A percentile compares a stretch with the other conserved stretches of the same genome.
Evolutionary conservation across 495 filamentous ascomycete species (phyloP).

Genomic region (Durotheca rogersii): DNA sequence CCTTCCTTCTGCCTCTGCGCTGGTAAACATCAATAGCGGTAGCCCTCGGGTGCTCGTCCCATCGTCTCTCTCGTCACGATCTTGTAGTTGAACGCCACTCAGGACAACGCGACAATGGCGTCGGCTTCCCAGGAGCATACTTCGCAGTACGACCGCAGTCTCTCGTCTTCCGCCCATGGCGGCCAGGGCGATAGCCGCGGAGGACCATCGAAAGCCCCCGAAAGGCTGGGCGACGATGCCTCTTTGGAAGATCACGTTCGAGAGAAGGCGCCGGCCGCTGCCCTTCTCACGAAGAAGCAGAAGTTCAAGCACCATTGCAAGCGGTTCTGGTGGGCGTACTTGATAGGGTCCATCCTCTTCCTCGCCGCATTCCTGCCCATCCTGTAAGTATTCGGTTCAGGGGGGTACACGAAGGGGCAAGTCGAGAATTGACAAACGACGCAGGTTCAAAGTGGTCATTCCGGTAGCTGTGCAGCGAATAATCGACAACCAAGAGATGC

Average conservation of each 20-base stretch:
- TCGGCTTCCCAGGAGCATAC: constrained; percentile 32
- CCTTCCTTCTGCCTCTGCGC: constrained; percentile 6
- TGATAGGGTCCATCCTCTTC: constrained; percentile 41
- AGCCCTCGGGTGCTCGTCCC: constrained; percentile 3
- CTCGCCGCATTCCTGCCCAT: constrained; percentile 47
- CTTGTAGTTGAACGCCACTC: constrained; percentile 5
- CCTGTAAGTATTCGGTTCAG: constrained; percentile 38
- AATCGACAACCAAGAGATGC: constrained; percentile 42
- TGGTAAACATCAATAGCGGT: constrained; percentile 1
- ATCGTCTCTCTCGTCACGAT: constrained; percentile 8
- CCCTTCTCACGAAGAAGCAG: constrained; percentile 33
- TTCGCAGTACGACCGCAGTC: constrained; percentile 29
- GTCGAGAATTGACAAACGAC: constrained; percentile 10
- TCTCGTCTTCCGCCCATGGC: constrained; percentile 26
- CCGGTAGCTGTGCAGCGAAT: constrained; percentile 48
- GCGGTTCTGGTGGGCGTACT: constrained; percentile 48
- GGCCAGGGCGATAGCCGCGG: constrained; percentile 22
- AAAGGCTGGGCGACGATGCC: constrained; percentile 17
- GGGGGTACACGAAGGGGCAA: background rate
- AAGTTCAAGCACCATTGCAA: constrained; percentile 39
- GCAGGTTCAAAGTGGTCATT: constrained; percentile 39
- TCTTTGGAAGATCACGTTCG: constrained; percentile 30
- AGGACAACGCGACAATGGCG: constrained; percentile 30
- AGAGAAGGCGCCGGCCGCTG: constrained; percentile 29
- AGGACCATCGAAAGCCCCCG: constrained; percentile 15